Evolutionary conservation across 2,329 filamentous ascomycete genomes (phyloP).

Genomic region (Purpureocillium takamizusanense): DNA sequence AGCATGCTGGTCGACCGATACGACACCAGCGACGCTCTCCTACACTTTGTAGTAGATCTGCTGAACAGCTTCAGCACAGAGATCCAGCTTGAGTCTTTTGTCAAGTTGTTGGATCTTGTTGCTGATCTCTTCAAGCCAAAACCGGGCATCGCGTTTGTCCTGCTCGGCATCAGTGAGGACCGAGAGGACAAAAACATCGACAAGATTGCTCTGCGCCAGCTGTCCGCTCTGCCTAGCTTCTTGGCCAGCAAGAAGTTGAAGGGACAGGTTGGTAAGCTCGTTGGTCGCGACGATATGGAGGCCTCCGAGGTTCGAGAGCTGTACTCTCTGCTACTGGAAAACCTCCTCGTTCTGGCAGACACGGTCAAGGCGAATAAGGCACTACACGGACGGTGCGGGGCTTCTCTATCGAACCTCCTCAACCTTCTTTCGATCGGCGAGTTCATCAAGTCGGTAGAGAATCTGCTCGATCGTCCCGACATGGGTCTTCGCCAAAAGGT

Average conservation of each 20-base stretch:
- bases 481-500: slow-evolving; percentile 71
- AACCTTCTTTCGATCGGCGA: slow-evolving; percentile 78
- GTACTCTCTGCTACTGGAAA: slow-evolving; percentile 61
- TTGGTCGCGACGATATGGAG: slow-evolving; percentile 56
- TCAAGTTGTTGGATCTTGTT: slow-evolving; percentile 67
- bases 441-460: slow-evolving; percentile 81
- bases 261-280: slow-evolving; percentile 44
- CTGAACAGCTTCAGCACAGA: slow-evolving; percentile 63
- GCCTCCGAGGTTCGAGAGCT: slow-evolving; percentile 56
- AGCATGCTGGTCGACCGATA: slow-evolving; percentile 90
- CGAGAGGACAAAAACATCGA: slow-evolving; percentile 37
- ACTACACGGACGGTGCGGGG: slow-evolving; percentile 52
- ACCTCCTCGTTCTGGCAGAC: slow-evolving; percentile 57
- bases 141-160: slow-evolving; percentile 60
- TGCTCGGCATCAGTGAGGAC: slow-evolving; percentile 53
- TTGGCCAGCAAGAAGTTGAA: slow-evolving; percentile 49
- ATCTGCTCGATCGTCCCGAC: slow-evolving; percentile 67
- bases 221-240: slow-evolving; percentile 48
- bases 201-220: slow-evolving; percentile 42
- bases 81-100: slow-evolving; percentile 69
- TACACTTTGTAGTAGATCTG: slow-evolving; percentile 67
- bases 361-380: slow-evolving; percentile 46
- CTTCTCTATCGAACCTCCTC: slow-evolving; percentile 70
- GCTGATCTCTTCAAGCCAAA: slow-evolving; percentile 68
- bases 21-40: slow-evolving; percentile 62